A percentile compares a stretch with the other conserved stretches of the same genome.
These are phyloP conservation scores for Venturia nashicola DNA, from an alignment of 2,329 filamentous ascomycete species.

Conservation along the genomic window DNA sequence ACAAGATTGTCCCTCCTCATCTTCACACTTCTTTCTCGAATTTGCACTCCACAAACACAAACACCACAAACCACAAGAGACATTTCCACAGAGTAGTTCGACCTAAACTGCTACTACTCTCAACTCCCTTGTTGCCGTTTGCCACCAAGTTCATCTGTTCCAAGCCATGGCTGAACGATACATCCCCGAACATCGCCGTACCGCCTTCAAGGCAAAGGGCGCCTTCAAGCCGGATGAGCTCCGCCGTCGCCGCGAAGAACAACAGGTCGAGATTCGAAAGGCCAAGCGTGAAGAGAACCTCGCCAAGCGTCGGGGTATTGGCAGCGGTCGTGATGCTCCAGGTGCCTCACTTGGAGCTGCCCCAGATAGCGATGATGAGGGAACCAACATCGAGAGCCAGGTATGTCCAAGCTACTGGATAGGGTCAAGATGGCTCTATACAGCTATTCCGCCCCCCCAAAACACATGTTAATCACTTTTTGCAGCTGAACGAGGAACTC, in stretches of 20 bases:
- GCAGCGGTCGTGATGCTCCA: constrained; percentile 58
- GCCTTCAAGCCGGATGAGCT: constrained; percentile 99
- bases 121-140: background rate
- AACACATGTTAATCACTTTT: background rate
- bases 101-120: background rate
- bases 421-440: background rate
- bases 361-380: constrained; percentile 95
- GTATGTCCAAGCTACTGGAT: constrained; percentile 42
- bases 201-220: constrained; percentile 98
- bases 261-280: constrained; percentile 98
- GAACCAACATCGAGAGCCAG: constrained; percentile 88
- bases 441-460: background rate
- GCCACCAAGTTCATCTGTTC: background rate
- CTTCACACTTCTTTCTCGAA: background rate
- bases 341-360: constrained; percentile 77
- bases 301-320: constrained; percentile 93
- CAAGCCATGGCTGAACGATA: constrained; percentile 88
- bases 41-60: background rate
- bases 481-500: constrained; percentile 88
- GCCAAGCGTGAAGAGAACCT: constrained; percentile 98
- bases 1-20: background rate
- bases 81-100: background rate
- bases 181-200: constrained; percentile 98
- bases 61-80: background rate
- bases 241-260: constrained; percentile 93